Evolutionary conservation across 1,139 yeast species (phyloP).

Genomic region (Kurtzmaniella quercitrusa): DNA sequence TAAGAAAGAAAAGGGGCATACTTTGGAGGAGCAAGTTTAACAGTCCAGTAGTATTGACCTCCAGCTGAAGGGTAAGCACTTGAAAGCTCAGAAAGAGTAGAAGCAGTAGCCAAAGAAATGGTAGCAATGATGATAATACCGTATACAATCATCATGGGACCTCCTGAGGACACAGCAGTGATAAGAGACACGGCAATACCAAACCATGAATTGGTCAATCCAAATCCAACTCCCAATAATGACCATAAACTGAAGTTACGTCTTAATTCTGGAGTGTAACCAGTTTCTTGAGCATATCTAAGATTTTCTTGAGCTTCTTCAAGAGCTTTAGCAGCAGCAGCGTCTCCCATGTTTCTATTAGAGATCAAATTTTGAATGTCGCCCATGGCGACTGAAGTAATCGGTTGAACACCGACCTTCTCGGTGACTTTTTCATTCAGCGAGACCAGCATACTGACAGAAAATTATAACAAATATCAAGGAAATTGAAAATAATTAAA

Average conservation of each 20-base stretch:
- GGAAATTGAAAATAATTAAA: no score
- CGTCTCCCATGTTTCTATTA: constrained; percentile 6
- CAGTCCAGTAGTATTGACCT: constrained; percentile 60
- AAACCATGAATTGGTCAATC: constrained; percentile 66
- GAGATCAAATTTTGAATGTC: constrained; percentile 18
- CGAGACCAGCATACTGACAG: constrained; percentile 8
- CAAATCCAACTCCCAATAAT: constrained; percentile 62
- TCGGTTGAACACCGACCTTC: constrained; percentile 9
- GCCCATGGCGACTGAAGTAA: constrained; percentile 17
- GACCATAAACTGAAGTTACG: constrained; percentile 46
- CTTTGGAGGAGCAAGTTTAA: constrained; percentile 48
- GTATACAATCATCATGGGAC: constrained; percentile 62
- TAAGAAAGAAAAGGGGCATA: constrained; percentile 34
- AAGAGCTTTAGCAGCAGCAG: constrained; percentile 15
- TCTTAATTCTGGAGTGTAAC: constrained; percentile 36
- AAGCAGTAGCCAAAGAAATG: constrained; percentile 34
- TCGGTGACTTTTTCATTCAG: constrained; percentile 9
- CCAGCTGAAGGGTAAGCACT: constrained; percentile 56
- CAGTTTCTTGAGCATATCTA: constrained; percentile 29
- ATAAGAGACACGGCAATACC: constrained; percentile 61
- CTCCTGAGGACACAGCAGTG: constrained; percentile 62
- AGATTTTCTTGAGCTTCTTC: constrained; percentile 31
- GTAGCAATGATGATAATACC: constrained; percentile 61
- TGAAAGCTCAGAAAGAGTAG: constrained; percentile 45
- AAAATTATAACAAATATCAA: neutral